These are phyloP conservation scores for Tilletiopsis washingtonensis DNA, from an alignment of 1,284 basidiomycete genomes.

Conservation along the genomic window DNA sequence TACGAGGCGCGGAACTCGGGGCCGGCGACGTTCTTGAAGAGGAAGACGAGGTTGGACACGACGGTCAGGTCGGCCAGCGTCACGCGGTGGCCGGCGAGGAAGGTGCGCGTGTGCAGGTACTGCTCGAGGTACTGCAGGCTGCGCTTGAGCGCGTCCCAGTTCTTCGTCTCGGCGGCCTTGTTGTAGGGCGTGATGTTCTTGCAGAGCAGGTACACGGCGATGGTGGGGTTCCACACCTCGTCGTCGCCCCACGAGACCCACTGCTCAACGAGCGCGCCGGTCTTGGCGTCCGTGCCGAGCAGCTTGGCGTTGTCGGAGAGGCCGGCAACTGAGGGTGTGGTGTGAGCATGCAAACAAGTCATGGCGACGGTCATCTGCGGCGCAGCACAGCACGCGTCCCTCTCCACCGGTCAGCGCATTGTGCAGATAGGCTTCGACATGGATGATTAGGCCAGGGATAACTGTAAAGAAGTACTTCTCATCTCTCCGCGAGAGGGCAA, in stretches of 20 bases:
- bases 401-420: conserved; percentile 24
- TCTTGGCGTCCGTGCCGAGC: conserved; percentile 55
- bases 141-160: conserved; percentile 47
- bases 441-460: conserved; percentile 48
- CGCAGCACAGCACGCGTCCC: not conserved
- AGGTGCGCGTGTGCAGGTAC: conserved; percentile 71
- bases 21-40: conserved; percentile 24
- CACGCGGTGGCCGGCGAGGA: conserved; percentile 86
- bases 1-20: conserved; percentile 37
- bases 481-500: too few relatives aligned
- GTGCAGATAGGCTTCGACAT: conserved; percentile 55
- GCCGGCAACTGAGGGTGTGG: conserved; percentile 57
- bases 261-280: conserved; percentile 59
- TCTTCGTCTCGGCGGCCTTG: conserved; percentile 57
- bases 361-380: too few relatives aligned
- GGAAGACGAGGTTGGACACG: conserved; percentile 50
- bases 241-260: conserved; percentile 61
- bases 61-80: conserved; percentile 79
- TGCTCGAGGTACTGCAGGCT: conserved; percentile 63
- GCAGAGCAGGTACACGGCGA: too few relatives aligned
- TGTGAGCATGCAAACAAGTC: not conserved
- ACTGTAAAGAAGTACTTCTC: conserved; percentile 48
- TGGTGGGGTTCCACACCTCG: conserved; percentile 50
- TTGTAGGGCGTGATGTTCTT: conserved; percentile 33
- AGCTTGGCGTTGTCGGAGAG: conserved; percentile 63